Conservation (phyloP, 2,329 filamentous ascomycete species). For the Tolypocladium cylindrosporum region DNA sequence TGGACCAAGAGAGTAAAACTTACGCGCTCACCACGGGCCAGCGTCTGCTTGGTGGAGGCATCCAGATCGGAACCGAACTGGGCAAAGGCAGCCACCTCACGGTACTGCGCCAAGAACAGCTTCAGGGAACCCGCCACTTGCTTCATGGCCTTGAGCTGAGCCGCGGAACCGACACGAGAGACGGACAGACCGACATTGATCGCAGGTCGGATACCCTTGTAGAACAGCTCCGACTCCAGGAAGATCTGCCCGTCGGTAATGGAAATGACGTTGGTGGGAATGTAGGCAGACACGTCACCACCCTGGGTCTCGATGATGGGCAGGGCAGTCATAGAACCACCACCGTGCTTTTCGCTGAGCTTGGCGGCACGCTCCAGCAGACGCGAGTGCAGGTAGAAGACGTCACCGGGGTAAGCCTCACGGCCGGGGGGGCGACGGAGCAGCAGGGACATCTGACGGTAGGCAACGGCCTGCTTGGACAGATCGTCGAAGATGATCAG, state of each 20-base stretch:
- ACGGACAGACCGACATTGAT: conserved; percentile 99
- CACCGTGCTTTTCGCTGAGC: conserved; percentile 92
- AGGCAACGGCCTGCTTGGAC: conserved; percentile 94
- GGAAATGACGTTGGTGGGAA: conserved; percentile 99
- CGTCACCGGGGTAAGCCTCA: conserved; percentile 98
- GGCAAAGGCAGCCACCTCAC: conserved; percentile 98
- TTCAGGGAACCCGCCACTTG: conserved; percentile 99
- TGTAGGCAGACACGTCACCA: conserved; percentile 99
- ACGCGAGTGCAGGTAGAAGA: conserved; percentile 99
- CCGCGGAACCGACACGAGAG: conserved; percentile 98
- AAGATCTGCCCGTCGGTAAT: conserved; percentile 99
- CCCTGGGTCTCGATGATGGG: conserved; percentile 99
- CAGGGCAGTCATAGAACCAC: conserved; percentile 93
- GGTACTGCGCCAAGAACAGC: conserved; percentile 99
- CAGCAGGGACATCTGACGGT: conserved; percentile 97
- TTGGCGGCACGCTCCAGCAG: conserved; percentile 98
- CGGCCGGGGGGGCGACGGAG: conserved; percentile 95
- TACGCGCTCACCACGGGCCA: conserved; percentile 95
- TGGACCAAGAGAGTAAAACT: conserved; percentile 23
- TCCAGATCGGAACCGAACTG: conserved; percentile 99
- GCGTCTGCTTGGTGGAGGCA: conserved; percentile 97
- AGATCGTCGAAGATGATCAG: conserved; percentile 91
- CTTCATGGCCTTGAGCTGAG: conserved; percentile 99
- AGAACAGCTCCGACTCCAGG: conserved; percentile 98
- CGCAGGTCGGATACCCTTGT: conserved; percentile 99